Base-by-base conservation (phyloP, 257 asterid species). In the Cynanchum wilfordii region DNA sequence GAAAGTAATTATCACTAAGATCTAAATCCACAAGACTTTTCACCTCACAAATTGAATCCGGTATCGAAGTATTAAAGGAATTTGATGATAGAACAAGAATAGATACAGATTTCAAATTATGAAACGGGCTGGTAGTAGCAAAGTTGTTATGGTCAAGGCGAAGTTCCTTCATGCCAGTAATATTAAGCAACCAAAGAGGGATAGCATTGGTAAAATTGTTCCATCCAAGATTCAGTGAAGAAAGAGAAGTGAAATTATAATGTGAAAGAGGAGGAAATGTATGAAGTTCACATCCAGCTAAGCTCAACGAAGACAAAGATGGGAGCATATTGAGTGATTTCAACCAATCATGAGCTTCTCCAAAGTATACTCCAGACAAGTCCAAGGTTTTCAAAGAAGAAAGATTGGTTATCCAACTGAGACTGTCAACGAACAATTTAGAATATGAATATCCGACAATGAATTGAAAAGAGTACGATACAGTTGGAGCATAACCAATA, bases 1-100 rank as follows among this genome's bases (percentile, higher is more conserved):
- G 52, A 45, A 77, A 65, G 4, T n/a, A 1, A 24, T 71, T 77
- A 15, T 8, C 12, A n/a, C 59, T 33, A 1, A 77, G 52, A 33
- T 70, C 76, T 59, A 77, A 0, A 44, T 70, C 24, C n/a, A 40
- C 60, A 10, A 77, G 63, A 54, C 8, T 70, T 11, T 49, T 71
- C 72, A 71, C 33, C 25, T 71, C 30, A 40, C 72, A 68, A 9
- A 75, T 3, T 3, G 74, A 68, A 57, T 58, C 25, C 1, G 74
- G 73, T 2, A 77, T 22, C 3, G 76, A 25, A 24, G 12, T 42
- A 19, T 7, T 13, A 10, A 77, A 65, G 17, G 47, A 71, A 22
- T 77, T 77, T 51, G 72, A 71, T 40, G 73, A 71, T 20, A 77
- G 36, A 27, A 49, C 80, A n/a, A 77, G 76, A 0, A 55, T 22